Percentiles rank a stretch among this genome's conserved stretches.
Conservation (phyloP, 2,329 filamentous ascomycete genomes). For the Pseudogymnoascus verrucosus region DNA sequence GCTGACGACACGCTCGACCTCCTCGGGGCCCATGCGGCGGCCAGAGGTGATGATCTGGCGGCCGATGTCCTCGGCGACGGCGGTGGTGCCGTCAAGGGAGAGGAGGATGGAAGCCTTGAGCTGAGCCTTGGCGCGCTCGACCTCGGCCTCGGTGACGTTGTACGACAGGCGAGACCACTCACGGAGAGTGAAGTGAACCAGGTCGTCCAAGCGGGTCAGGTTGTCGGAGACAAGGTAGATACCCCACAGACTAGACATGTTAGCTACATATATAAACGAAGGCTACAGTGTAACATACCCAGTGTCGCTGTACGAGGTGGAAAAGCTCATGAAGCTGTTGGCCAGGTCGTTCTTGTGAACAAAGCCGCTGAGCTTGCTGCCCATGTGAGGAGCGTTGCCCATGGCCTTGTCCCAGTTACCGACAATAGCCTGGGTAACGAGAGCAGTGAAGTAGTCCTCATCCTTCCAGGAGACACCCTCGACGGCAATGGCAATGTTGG, state of each 20-base stretch:
- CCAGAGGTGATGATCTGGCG: conserved; percentile 97
- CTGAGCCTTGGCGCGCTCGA: conserved; percentile 97
- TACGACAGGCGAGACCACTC: conserved; percentile 95
- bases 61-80: conserved; percentile 95
- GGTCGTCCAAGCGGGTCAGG: conserved; percentile 79
- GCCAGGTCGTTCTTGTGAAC: conserved; percentile 92
- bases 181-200: conserved; percentile 95
- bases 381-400: conserved; percentile 93
- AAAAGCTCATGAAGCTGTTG: conserved; percentile 99
- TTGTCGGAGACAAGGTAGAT: conserved; percentile 97
- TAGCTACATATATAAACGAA: conserved; percentile 26
- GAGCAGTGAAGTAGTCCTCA: conserved; percentile 95
- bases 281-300: conserved; percentile 56
- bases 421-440: conserved; percentile 96
- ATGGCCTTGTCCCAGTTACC: conserved; percentile 99
- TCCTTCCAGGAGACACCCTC: conserved; percentile 99
- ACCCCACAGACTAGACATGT: conserved; percentile 76
- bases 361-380: conserved; percentile 94
- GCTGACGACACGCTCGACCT: conserved; percentile 89
- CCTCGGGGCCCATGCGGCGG: conserved; percentile 79
- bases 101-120: conserved; percentile 97
- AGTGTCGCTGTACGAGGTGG: conserved; percentile 98
- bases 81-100: conserved; percentile 93
- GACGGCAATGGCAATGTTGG: conserved; percentile 96
- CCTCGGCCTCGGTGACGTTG: conserved; percentile 81